phyloP scores from a whole-genome alignment of 306 rosid genomes.

The Vicia villosa region DNA sequence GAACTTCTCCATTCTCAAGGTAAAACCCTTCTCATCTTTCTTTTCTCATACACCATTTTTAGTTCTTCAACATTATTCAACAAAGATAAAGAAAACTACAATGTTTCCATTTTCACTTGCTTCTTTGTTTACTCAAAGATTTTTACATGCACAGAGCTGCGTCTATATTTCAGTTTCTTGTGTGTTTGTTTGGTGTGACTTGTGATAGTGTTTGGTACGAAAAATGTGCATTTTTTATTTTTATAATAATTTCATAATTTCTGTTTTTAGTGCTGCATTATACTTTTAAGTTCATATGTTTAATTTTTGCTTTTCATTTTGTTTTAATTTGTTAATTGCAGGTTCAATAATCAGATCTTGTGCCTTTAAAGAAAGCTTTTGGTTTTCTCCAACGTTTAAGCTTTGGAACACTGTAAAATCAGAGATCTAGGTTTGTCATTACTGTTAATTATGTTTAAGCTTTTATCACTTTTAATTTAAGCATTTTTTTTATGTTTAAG shows the following conservation, averaged over 20 bases:
- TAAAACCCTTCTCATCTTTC: background rate
- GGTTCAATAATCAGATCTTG: conserved; percentile 66
- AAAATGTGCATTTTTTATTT: background rate
- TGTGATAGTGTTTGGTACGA: conserved; percentile 8
- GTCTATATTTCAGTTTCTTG: background rate
- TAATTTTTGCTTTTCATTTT: background rate
- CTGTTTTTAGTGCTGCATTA: conserved; percentile 31
- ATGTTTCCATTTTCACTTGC: background rate
- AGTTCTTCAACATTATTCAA: background rate
- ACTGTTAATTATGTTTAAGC: conserved; percentile 13
- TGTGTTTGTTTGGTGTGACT: conserved; percentile 1
- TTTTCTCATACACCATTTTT: background rate
- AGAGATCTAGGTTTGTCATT: conserved; percentile 51
- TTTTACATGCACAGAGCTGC: conserved; percentile 15
- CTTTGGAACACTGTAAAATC: conserved; percentile 21
- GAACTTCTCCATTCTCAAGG: conserved; percentile 6
- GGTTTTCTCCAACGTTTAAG: conserved; percentile 32
- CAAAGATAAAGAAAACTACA: background rate
- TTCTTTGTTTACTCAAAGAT: background rate
- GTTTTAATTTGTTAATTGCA: conserved; percentile 30
- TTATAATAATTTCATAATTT: background rate
- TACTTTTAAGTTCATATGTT: conserved; percentile 5
- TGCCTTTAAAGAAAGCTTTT: conserved; percentile 37
- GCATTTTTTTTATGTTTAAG: conserved; percentile 22
- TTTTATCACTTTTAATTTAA: background rate